These are phyloP conservation scores for Penicillium simplicissimum DNA, from an alignment of 495 filamentous ascomycete genomes.

Conservation along the genomic window DNA sequence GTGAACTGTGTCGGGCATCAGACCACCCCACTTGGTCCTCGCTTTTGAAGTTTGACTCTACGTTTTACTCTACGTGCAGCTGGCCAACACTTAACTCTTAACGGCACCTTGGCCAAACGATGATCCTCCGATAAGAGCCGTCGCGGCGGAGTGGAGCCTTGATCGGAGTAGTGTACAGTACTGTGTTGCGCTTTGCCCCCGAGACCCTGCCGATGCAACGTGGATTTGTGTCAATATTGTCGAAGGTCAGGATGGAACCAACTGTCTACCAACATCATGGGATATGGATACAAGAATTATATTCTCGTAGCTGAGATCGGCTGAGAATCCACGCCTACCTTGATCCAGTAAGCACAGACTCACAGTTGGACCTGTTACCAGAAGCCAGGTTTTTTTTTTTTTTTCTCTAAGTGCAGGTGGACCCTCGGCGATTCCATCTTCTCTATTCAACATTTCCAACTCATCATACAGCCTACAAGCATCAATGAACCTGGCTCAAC, in stretches of 20 bases:
- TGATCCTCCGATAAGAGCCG: slow-evolving; percentile 9
- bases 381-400: not conserved
- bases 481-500: not conserved
- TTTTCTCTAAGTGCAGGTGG: not conserved
- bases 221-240: not conserved
- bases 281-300: no score
- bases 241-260: not conserved
- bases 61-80: not conserved
- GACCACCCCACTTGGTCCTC: not conserved
- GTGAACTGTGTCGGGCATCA: not conserved
- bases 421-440: not conserved
- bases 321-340: not conserved
- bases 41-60: not conserved
- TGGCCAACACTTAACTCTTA: not conserved
- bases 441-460: not conserved
- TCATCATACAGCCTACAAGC: not conserved
- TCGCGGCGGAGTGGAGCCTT: slow-evolving; percentile 11
- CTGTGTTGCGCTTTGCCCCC: not conserved
- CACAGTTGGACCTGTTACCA: not conserved
- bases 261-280: not conserved
- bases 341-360: not conserved
- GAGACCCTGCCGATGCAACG: slow-evolving; percentile 9
- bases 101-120: slow-evolving; percentile 1
- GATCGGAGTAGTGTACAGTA: not conserved
- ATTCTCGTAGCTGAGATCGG: not conserved